Conservation (phyloP, 768 basidiomycete genomes). For the Termitomyces sp. region DNA sequence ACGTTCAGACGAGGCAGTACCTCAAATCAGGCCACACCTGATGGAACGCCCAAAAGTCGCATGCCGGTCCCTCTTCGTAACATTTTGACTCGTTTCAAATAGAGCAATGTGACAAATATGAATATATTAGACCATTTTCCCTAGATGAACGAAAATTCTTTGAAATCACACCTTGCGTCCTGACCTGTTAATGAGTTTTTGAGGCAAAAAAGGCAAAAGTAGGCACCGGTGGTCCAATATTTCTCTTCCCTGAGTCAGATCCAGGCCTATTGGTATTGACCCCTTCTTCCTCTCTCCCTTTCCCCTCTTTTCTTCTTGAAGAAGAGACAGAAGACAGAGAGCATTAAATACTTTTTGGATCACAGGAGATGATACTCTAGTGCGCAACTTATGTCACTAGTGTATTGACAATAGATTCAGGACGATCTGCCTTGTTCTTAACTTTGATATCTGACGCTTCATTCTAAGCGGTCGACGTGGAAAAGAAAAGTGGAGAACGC, state of each 20-base stretch:
- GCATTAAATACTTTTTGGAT: background rate
- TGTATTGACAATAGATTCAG: background rate
- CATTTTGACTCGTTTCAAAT: slow-evolving; percentile 43
- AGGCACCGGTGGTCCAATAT: background rate
- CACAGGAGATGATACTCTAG: background rate
- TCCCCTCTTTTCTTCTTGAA: background rate
- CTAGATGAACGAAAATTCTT: too few relatives aligned
- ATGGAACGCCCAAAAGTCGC: slow-evolving; percentile 28
- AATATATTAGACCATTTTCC: background rate
- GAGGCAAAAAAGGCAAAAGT: background rate
- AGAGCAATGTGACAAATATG: background rate
- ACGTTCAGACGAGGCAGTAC: slow-evolving; percentile 21
- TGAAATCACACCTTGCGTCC: background rate
- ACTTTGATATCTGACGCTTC: slow-evolving; percentile 11
- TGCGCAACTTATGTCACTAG: too few relatives aligned
- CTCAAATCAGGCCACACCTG: slow-evolving; percentile 8
- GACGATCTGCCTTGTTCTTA: background rate
- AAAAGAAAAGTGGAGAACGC: slow-evolving; percentile 10
- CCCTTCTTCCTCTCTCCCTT: background rate
- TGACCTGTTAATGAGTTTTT: background rate
- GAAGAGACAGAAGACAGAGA: too few relatives aligned
- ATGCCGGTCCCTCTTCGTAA: slow-evolving; percentile 41
- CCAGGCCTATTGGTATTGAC: background rate
- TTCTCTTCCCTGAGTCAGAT: too few relatives aligned
- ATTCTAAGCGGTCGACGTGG: background rate